These are phyloP conservation scores for Phascolomyces articulosus DNA, from an alignment of 371 early-diverging fungal species.

Conservation along the genomic window DNA sequence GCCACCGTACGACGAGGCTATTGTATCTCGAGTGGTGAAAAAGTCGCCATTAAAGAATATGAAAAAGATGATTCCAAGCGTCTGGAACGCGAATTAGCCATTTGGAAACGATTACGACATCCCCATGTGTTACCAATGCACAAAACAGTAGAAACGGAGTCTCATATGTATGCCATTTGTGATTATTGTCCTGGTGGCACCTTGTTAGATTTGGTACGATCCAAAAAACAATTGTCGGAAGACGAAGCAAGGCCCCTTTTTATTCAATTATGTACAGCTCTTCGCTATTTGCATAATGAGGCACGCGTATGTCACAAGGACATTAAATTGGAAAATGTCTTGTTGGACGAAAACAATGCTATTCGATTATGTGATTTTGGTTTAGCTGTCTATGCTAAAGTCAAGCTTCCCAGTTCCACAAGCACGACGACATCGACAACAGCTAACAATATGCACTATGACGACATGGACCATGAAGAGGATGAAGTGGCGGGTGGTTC, in stretches of 20 bases:
- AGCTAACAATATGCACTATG: constrained; percentile 2
- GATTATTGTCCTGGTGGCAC: constrained; percentile 69
- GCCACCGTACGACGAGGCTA: constrained; percentile 67
- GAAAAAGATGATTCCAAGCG: constrained; percentile 15
- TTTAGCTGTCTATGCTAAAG: constrained; percentile 50
- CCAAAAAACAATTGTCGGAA: constrained; percentile 30
- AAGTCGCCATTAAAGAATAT: constrained; percentile 61
- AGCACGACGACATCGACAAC: background rate
- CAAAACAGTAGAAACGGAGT: constrained; percentile 65
- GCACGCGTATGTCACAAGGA: constrained; percentile 86
- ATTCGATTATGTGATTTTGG: constrained; percentile 94
- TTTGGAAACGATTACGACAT: constrained; percentile 77
- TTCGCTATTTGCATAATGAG: constrained; percentile 82
- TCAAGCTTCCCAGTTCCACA: background rate
- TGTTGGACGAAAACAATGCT: constrained; percentile 52
- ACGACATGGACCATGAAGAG: background rate
- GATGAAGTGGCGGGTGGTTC: constrained; percentile 59
- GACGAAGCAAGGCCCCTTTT: constrained; percentile 63
- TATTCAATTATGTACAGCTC: constrained; percentile 70
- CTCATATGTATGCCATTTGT: constrained; percentile 68
- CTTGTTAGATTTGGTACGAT: constrained; percentile 40
- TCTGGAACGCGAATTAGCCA: constrained; percentile 59
- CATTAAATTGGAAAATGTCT: constrained; percentile 92
- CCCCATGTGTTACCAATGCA: constrained; percentile 66
- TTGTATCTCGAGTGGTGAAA: constrained; percentile 29